Evolutionary conservation across 441 rosid species (phyloP), one percentile per base, ranked within the genome.

Genomic region (Adansonia madagascariensis): DNA sequence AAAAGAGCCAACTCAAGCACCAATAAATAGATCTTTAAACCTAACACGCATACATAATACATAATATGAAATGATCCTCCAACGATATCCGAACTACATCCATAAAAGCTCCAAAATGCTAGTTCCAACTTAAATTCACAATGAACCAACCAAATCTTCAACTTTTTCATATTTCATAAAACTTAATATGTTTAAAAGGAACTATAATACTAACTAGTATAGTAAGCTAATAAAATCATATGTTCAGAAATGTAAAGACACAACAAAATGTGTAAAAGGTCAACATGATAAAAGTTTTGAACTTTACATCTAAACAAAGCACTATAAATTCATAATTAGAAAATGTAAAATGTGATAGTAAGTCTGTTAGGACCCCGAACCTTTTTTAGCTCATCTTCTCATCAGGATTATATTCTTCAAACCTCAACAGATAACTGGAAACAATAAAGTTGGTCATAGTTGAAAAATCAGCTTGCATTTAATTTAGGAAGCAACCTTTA

Each of bases 401-500:
- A n/a, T 53, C 9, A n/a, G 2, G 20, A 53, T 53, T 4, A 9
- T n/a, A 53, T 6, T 53, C 8, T 15, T 50, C 56, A 50, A 50
- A 53, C 20, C 22, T n/a, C 59, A 53, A 53, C 9, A 52, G 1
- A 52, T 4, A n/a, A 53, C 22, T 53, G 59, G 17, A 53, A 1
- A 53, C 59, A 53, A 15, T 53, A 53, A 53, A 53, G 20, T n/a
- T 1, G 2, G 22, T n/a, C 59, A 53, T 6, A n/a, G n/a, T n/a
- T 53, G 22, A 7, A 17, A 35, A 31, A 4, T 8, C 24, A 17
- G 8, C 31, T 17, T 66, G 11, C 50, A 71, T 10, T 22, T 31
- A 27, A 39, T 53, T 67, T 55, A 82, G 70, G 46, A 35, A 72
- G 44, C 76, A 47, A 92, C 98, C 91, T 92, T 89, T 44, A 94